These are phyloP conservation scores for Nigrospora oryzae DNA, from an alignment of 2,329 filamentous ascomycete genomes.

Conservation along the genomic window DNA sequence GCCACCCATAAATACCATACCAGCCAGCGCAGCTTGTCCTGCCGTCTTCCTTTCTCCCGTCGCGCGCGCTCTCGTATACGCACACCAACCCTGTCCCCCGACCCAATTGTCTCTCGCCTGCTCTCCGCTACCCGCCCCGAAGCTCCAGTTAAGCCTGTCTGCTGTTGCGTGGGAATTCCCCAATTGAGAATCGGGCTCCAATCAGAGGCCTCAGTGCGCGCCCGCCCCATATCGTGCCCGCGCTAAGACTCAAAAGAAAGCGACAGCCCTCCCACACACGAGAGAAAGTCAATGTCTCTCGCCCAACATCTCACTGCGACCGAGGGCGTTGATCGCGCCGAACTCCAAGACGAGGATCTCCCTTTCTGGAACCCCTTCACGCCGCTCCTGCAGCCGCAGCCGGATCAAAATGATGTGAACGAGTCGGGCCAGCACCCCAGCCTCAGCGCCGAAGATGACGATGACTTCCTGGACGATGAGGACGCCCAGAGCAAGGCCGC, in stretches of 20 bases:
- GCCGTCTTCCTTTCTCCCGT: too few species aligned
- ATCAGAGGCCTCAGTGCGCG: background rate
- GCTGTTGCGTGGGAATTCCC: background rate
- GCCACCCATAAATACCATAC: too few species aligned
- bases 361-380: too few species aligned
- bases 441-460: slow-evolving; percentile 1
- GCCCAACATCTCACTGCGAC: slow-evolving; percentile 31
- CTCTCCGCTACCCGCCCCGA: too few species aligned
- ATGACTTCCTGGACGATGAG: slow-evolving; percentile 2
- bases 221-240: background rate
- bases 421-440: background rate
- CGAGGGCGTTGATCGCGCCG: slow-evolving; percentile 31
- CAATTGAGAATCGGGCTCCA: slow-evolving; percentile 1
- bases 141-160: too few species aligned
- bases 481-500: slow-evolving; percentile 8
- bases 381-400: too few species aligned
- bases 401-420: too few species aligned
- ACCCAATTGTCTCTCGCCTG: too few species aligned
- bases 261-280: slow-evolving; percentile 31
- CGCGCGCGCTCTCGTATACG: too few species aligned
- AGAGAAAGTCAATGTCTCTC: slow-evolving; percentile 25
- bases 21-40: too few species aligned
- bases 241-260: slow-evolving; percentile 8
- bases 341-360: slow-evolving; percentile 8
- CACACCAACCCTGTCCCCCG: too few species aligned